phyloP scores from a whole-genome alignment of 78 protist genomes.

The Guillardia theta region DNA sequence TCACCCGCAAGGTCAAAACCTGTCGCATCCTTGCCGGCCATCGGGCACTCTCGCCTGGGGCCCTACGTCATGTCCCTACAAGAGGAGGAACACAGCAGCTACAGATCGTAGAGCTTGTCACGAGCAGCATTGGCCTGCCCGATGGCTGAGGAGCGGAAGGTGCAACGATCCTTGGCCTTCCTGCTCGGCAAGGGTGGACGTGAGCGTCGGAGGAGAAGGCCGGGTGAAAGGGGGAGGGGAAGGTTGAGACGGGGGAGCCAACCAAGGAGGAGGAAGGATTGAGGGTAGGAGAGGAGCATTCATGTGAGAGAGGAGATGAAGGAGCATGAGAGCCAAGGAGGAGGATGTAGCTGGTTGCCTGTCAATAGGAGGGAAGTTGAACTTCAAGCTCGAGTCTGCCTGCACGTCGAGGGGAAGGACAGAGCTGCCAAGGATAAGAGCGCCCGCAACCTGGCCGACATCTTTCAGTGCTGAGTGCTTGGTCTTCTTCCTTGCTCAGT shows the following conservation, averaged over 20 bases:
- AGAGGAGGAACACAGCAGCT: background rate
- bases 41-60: constrained; percentile 1
- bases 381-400: background rate
- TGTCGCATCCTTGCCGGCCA: background rate
- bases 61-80: background rate
- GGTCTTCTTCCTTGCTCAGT: no score
- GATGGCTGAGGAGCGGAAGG: constrained; percentile 19
- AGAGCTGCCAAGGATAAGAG: background rate
- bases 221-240: background rate
- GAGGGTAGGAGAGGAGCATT: no score
- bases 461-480: no score
- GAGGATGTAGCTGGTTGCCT: background rate
- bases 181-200: no score
- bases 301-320: no score
- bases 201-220: background rate
- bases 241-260: background rate
- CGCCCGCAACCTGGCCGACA: no score
- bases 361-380: background rate
- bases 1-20: constrained; percentile 10
- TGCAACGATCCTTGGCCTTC: constrained; percentile 3
- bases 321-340: background rate
- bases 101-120: constrained; percentile 42
- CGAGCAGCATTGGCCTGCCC: constrained; percentile 37
- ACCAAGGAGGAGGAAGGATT: background rate
- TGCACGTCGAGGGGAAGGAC: background rate